Evolutionary conservation across 495 filamentous ascomycete genomes (phyloP).

Genomic region (Penicillium paxilli): DNA sequence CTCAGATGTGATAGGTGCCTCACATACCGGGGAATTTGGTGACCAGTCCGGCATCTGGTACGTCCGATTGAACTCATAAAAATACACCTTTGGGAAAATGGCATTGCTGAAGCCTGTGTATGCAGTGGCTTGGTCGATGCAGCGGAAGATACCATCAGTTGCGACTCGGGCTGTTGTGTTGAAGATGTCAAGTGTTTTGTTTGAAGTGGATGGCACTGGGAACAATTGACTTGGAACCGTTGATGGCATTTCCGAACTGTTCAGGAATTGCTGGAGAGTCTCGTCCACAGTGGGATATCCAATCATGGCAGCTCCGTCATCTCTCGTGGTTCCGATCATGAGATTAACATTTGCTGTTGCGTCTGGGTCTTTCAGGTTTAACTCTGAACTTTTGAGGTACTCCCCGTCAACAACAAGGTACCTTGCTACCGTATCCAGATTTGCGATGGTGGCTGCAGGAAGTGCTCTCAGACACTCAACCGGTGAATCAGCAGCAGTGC

Average conservation of each 20-base stretch:
- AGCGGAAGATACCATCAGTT: conserved; percentile 29
- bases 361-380: conserved; percentile 7
- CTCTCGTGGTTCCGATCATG: conserved; percentile 20
- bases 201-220: conserved; percentile 16
- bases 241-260: conserved; percentile 6
- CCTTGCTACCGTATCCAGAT: conserved; percentile 11
- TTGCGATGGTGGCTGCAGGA: conserved; percentile 30
- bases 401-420: conserved; percentile 24
- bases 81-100: conserved; percentile 25
- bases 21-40: conserved; percentile 23
- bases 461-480: conserved; percentile 47
- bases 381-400: conserved; percentile 13
- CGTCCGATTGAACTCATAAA: conserved; percentile 31
- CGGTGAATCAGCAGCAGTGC: conserved; percentile 23
- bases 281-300: conserved; percentile 15
- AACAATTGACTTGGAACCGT: conserved; percentile 13
- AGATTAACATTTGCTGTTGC: conserved; percentile 19
- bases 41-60: conserved; percentile 28
- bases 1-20: conserved; percentile 19
- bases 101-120: conserved; percentile 14
- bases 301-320: conserved; percentile 28
- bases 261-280: conserved; percentile 12
- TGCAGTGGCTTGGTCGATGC: conserved; percentile 27
- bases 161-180: conserved; percentile 23
- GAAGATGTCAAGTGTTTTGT: conserved; percentile 28